Conservation (phyloP, 148 eudicot species). For the Talinum fruticosum region DNA sequence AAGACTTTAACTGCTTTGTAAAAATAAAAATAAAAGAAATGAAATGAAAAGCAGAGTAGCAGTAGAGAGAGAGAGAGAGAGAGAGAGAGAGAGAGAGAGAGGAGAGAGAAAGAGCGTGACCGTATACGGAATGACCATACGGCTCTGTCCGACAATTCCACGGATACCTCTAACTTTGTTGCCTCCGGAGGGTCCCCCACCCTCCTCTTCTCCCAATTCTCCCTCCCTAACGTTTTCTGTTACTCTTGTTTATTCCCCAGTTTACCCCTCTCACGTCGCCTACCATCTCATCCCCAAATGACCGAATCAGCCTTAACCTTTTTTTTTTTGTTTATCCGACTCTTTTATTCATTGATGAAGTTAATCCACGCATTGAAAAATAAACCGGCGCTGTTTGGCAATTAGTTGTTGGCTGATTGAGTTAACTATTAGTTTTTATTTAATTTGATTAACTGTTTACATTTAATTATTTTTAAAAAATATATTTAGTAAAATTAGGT, state of each 20-base stretch:
- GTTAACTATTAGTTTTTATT: too few species aligned
- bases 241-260: background rate
- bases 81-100: background rate
- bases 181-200: slow-evolving; percentile 29
- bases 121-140: slow-evolving; percentile 68
- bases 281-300: background rate
- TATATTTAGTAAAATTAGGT: too few species aligned
- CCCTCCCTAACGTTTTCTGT: background rate
- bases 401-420: too few species aligned
- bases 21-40: background rate
- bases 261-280: background rate
- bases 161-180: slow-evolving; percentile 21
- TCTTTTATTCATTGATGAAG: too few species aligned
- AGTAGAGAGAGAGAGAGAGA: background rate
- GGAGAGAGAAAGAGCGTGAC: slow-evolving; percentile 20
- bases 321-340: too few species aligned
- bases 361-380: too few species aligned
- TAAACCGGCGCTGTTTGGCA: too few species aligned
- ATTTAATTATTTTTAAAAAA: too few species aligned
- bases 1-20: slow-evolving; percentile 10
- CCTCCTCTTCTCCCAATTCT: background rate
- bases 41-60: background rate
- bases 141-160: slow-evolving; percentile 55
- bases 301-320: slow-evolving; percentile 9
- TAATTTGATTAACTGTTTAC: too few species aligned